Evolutionary conservation across 306 rosid genomes (phyloP).

Genomic region (Malus orientalis): DNA sequence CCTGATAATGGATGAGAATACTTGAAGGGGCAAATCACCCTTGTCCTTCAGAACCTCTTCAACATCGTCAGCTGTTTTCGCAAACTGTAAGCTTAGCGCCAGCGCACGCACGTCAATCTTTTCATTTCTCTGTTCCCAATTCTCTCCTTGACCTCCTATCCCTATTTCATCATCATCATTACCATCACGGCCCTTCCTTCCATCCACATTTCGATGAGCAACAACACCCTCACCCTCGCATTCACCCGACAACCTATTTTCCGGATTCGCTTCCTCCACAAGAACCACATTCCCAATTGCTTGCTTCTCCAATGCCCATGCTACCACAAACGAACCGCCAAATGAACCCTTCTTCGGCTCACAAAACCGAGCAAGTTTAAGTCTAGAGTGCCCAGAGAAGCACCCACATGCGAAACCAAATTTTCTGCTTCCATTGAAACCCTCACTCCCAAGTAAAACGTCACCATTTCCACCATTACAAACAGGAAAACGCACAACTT

Average conservation of each 20-base stretch:
- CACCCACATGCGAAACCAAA: slow-evolving; percentile 40
- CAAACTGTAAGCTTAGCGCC: slow-evolving; percentile 44
- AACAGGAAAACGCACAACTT: slow-evolving; percentile 30
- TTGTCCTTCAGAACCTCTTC: slow-evolving; percentile 65
- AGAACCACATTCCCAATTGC: slow-evolving; percentile 30
- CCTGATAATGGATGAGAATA: slow-evolving; percentile 63
- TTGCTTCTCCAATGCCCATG: slow-evolving; percentile 46
- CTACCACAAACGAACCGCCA: slow-evolving; percentile 39
- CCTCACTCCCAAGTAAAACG: slow-evolving; percentile 14
- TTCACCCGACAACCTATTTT: slow-evolving; percentile 10
- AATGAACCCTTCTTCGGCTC: slow-evolving; percentile 30
- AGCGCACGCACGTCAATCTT: slow-evolving; percentile 63
- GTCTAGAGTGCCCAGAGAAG: slow-evolving; percentile 26
- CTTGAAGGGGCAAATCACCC: slow-evolving; percentile 74
- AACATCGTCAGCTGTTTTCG: slow-evolving; percentile 60
- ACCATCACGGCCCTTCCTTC: slow-evolving; percentile 8
- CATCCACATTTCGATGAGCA: slow-evolving; percentile 19
- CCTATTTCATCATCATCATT: slow-evolving; percentile 22
- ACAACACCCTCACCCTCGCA: slow-evolving; percentile 15
- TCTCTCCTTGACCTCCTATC: slow-evolving; percentile 10
- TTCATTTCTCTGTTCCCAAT: slow-evolving; percentile 20
- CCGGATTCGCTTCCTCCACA: slow-evolving; percentile 22
- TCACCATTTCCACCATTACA: slow-evolving; percentile 20
- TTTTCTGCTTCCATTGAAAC: slow-evolving; percentile 23
- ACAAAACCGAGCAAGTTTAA: slow-evolving; percentile 31